A percentile compares a stretch with the other conserved stretches of the same genome.
Conservation (phyloP, 805 yeast genomes). For the Cyberlindnera galapagoensis region DNA sequence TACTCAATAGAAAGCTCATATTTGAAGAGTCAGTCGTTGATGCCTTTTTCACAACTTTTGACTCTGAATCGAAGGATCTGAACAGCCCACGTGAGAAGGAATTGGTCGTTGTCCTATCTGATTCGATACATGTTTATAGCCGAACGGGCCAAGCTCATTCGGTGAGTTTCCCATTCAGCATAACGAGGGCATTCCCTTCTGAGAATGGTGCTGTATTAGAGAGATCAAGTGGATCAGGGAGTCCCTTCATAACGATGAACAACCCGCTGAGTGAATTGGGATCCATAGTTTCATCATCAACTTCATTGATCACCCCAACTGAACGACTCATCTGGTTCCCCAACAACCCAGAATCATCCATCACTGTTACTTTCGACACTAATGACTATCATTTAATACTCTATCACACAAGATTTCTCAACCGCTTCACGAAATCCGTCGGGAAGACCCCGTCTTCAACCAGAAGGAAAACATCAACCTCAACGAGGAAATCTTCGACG, state of each 20-base stretch:
- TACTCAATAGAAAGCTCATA: constrained; percentile 40
- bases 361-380: constrained; percentile 53
- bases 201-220: constrained; percentile 65
- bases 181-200: constrained; percentile 55
- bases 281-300: constrained; percentile 61
- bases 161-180: constrained; percentile 63
- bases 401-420: constrained; percentile 48
- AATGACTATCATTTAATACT: constrained; percentile 39
- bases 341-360: constrained; percentile 27
- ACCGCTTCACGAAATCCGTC: constrained; percentile 10
- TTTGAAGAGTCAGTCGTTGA: constrained; percentile 45
- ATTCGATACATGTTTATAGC: constrained; percentile 57
- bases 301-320: constrained; percentile 50
- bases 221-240: constrained; percentile 26
- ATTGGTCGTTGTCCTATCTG: constrained; percentile 55
- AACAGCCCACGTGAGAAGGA: constrained; percentile 22
- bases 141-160: constrained; percentile 51
- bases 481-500: no score
- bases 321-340: constrained; percentile 60
- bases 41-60: constrained; percentile 57
- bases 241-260: constrained; percentile 52
- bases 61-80: constrained; percentile 9
- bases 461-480: constrained; percentile 16
- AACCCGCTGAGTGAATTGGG: constrained; percentile 78
- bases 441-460: constrained; percentile 1